Conservation (phyloP, 441 rosid genomes). For the Pelargonium hybrid region DNA sequence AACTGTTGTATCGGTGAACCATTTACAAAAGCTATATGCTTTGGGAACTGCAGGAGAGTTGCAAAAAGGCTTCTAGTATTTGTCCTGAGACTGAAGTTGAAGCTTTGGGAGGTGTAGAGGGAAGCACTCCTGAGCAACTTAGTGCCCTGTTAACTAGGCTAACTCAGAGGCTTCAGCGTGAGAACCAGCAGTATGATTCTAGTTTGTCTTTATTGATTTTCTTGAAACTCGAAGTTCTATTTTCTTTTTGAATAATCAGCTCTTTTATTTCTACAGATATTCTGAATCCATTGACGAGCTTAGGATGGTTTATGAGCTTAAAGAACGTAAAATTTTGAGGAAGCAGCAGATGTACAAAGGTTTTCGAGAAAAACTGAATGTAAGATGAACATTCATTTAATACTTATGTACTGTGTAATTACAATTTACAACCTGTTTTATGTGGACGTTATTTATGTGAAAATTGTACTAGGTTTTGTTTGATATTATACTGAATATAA, state of each 20-base stretch:
- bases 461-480: neutral
- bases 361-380: constrained; percentile 56
- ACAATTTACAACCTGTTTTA: neutral
- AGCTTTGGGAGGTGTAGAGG: constrained; percentile 72
- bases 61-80: constrained; percentile 82
- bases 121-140: constrained; percentile 74
- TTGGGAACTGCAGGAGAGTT: constrained; percentile 49
- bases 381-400: constrained; percentile 21
- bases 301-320: constrained; percentile 50
- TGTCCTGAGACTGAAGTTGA: constrained; percentile 83
- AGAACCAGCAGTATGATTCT: constrained; percentile 54
- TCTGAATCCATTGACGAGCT: constrained; percentile 90
- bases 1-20: constrained; percentile 1
- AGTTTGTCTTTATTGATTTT: constrained; percentile 10
- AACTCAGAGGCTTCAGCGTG: constrained; percentile 65
- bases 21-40: constrained; percentile 1
- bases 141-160: constrained; percentile 56
- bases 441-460: neutral
- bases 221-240: constrained; percentile 5
- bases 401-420: neutral
- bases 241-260: constrained; percentile 3
- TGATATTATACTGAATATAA: no score
- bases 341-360: constrained; percentile 44
- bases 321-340: constrained; percentile 52
- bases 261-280: constrained; percentile 37